phyloP scores from a whole-genome alignment of 2,329 filamentous ascomycete species.

The Ophiocordyceps polyrhachis-furcata region DNA sequence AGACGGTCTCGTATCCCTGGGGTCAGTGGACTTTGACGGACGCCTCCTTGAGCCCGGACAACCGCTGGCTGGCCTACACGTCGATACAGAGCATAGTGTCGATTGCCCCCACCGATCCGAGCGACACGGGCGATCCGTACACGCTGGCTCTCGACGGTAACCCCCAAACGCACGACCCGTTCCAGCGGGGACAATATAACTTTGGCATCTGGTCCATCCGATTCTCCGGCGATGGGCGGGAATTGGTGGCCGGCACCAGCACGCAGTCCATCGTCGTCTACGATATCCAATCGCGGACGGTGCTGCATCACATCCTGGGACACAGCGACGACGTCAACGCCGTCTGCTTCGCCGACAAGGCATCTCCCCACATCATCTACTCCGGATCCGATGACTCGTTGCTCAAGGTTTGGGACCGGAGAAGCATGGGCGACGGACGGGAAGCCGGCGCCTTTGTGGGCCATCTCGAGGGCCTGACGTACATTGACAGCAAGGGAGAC shows the following conservation, averaged over 20 bases:
- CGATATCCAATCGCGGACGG: slow-evolving; percentile 65
- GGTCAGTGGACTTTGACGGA: slow-evolving; percentile 96
- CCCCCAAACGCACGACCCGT: slow-evolving; percentile 7
- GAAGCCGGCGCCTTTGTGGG: slow-evolving; percentile 48
- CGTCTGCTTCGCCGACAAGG: slow-evolving; percentile 81
- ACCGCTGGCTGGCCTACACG: slow-evolving; percentile 78
- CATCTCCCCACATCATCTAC: slow-evolving; percentile 83
- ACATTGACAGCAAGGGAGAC: slow-evolving; percentile 52
- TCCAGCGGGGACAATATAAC: slow-evolving; percentile 10
- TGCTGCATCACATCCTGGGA: slow-evolving; percentile 56
- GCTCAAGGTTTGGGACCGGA: slow-evolving; percentile 88
- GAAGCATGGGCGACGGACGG: slow-evolving; percentile 74
- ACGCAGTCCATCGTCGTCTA: slow-evolving; percentile 69
- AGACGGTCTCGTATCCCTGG: slow-evolving; percentile 66
- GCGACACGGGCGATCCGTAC: slow-evolving; percentile 61
- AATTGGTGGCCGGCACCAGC: slow-evolving; percentile 79
- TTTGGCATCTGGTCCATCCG: slow-evolving; percentile 75
- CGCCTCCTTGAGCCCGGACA: slow-evolving; percentile 77
- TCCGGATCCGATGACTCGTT: slow-evolving; percentile 90
- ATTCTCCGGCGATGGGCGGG: slow-evolving; percentile 79
- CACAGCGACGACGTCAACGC: slow-evolving; percentile 88
- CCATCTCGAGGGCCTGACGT: slow-evolving; percentile 47
- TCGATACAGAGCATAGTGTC: slow-evolving; percentile 74
- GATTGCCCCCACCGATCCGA: slow-evolving; percentile 71
- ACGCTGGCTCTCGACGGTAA: slow-evolving; percentile 45